phyloP scores from a whole-genome alignment of 169 alveolate genomes.

The Plasmodium falciparum region DNA sequence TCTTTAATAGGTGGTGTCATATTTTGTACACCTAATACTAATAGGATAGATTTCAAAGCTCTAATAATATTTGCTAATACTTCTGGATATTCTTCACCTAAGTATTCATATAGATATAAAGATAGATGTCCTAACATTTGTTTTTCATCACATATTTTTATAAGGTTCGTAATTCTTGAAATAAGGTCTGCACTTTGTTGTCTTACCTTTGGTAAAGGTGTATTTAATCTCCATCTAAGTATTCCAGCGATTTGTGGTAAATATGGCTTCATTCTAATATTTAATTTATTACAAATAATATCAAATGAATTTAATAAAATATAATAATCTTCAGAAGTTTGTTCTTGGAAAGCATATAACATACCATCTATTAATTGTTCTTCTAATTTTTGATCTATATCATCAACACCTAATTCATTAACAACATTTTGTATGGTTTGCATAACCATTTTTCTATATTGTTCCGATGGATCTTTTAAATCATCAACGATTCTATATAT shows the following conservation, averaged over 20 bases:
- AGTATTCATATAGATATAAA: constrained; percentile 96
- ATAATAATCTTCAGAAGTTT: constrained; percentile 95
- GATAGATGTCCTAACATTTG: constrained; percentile 98
- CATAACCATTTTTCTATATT: constrained; percentile 96
- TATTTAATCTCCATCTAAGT: constrained; percentile 96
- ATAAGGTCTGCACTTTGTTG: constrained; percentile 99
- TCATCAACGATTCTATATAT: constrained; percentile 79
- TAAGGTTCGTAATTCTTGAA: constrained; percentile 96
- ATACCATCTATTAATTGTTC: constrained; percentile 99
- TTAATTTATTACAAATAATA: constrained; percentile 96
- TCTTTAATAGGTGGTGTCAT: constrained; percentile 99
- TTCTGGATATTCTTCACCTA: constrained; percentile 99
- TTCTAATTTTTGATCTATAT: constrained; percentile 96
- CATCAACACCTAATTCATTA: constrained; percentile 94
- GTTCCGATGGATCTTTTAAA: constrained; percentile 86
- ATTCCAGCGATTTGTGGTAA: constrained; percentile 98
- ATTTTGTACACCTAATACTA: constrained; percentile 97
- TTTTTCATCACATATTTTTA: constrained; percentile 98
- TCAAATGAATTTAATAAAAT: constrained; percentile 97
- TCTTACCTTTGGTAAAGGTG: constrained; percentile 97
- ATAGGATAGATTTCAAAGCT: constrained; percentile 98
- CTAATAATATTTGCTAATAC: constrained; percentile 98
- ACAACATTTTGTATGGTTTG: constrained; percentile 97
- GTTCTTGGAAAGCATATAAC: constrained; percentile 97
- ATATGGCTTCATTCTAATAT: constrained; percentile 97